A percentile compares a stretch with the other conserved stretches of the same genome.
These are phyloP conservation scores for Rhizopus sp. DNA, from an alignment of 371 early-diverging fungal species.

Conservation along the genomic window DNA sequence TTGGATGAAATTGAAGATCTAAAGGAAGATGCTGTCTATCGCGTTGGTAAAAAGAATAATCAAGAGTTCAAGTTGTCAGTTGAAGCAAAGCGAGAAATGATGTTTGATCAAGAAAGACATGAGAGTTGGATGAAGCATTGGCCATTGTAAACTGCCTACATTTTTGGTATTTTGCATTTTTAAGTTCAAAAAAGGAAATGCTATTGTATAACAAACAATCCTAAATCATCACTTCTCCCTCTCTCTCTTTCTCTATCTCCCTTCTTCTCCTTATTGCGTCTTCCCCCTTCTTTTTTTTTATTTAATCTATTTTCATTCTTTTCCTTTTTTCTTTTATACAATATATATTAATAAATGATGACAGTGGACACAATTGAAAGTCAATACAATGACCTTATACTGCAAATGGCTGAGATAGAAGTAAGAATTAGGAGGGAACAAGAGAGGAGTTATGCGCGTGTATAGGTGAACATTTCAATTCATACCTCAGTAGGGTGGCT, in stretches of 20 bases:
- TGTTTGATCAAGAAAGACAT: constrained; percentile 33
- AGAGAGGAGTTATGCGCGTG: too few species aligned
- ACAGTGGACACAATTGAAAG: constrained; percentile 11
- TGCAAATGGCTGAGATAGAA: constrained; percentile 31
- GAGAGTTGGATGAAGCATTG: constrained; percentile 28
- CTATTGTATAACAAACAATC: not conserved
- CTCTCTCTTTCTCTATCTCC: constrained; percentile 2
- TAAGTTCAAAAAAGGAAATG: not conserved
- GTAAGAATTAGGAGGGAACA: constrained; percentile 6
- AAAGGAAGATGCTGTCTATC: not conserved
- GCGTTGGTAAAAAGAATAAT: not conserved
- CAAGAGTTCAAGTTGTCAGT: constrained; percentile 29
- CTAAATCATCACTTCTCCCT: constrained; percentile 2
- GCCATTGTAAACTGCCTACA: constrained; percentile 12
- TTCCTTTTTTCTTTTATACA: constrained; percentile 6
- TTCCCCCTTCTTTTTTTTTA: constrained; percentile 3
- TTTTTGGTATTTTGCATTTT: constrained; percentile 8
- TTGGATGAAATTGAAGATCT: constrained; percentile 27
- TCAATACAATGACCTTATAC: constrained; percentile 18
- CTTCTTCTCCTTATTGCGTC: constrained; percentile 6
- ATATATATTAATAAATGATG: constrained; percentile 16
- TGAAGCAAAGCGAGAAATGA: constrained; percentile 30
- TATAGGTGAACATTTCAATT: not conserved
- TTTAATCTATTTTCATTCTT: constrained; percentile 11
- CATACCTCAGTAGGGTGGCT: constrained; percentile 18